Evolutionary conservation across 1,284 basidiomycete genomes (phyloP).

Genomic region (Puccinia coronata): DNA sequence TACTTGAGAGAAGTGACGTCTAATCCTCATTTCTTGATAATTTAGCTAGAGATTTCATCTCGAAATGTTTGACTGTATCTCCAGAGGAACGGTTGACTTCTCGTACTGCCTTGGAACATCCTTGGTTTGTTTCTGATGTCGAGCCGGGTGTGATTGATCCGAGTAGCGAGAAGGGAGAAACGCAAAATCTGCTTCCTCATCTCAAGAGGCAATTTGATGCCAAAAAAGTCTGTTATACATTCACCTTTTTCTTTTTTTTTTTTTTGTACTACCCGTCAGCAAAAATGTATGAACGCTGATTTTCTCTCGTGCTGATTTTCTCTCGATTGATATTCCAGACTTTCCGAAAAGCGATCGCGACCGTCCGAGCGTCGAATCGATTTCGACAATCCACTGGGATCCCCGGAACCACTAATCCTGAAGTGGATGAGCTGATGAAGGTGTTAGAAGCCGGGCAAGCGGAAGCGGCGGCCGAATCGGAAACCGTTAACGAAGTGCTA

Average conservation of each 20-base stretch:
- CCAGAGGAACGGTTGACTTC: conserved; percentile 76
- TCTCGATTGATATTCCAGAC: conserved; percentile 15
- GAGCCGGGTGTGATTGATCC: conserved; percentile 60
- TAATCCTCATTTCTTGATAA: conserved; percentile 69
- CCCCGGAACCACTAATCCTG: conserved; percentile 20
- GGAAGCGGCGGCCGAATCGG: conserved; percentile 41
- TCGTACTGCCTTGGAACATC: conserved; percentile 69
- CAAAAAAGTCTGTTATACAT: conserved; percentile 43
- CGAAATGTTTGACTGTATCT: conserved; percentile 77
- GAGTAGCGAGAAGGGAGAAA: conserved; percentile 39
- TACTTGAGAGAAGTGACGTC: no score
- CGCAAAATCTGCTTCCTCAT: conserved; percentile 45
- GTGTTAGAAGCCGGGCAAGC: conserved; percentile 33
- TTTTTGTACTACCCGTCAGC: background rate
- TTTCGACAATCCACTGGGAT: conserved; percentile 33
- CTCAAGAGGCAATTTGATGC: conserved; percentile 48
- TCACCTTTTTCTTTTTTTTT: background rate
- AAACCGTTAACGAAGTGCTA: conserved; percentile 43
- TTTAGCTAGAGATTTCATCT: conserved; percentile 77
- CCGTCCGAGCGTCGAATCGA: conserved; percentile 38
- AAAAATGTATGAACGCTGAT: no score
- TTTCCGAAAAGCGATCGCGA: conserved; percentile 48
- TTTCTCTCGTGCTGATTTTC: background rate
- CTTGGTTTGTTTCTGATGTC: conserved; percentile 67
- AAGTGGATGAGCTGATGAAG: conserved; percentile 41